Evolutionary conservation across 441 rosid species (phyloP).

Genomic region (Bruguiera hainesii): DNA sequence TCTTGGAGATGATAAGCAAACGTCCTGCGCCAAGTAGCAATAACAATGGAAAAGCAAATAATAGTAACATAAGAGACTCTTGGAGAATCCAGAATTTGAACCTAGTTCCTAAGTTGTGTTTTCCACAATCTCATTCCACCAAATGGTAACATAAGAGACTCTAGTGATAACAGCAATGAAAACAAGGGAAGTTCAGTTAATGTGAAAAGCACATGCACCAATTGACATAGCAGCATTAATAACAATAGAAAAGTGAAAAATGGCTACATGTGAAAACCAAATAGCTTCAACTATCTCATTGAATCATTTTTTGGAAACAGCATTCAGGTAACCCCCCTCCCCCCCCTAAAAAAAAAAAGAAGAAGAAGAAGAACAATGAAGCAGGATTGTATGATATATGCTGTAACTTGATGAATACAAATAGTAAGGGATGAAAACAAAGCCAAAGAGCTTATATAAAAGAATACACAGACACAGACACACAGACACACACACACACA

Average conservation of each 20-base stretch:
- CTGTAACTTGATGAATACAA: neutral
- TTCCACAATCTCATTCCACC: too few species aligned
- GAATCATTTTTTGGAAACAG: neutral
- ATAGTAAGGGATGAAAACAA: neutral
- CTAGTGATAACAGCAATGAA: too few species aligned
- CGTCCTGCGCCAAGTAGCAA: slow-evolving; percentile 54
- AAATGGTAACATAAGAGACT: too few species aligned
- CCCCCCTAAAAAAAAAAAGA: neutral
- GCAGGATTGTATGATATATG: neutral
- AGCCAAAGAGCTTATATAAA: neutral
- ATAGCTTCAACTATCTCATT: neutral
- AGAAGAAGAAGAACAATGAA: neutral
- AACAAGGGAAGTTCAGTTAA: too few species aligned
- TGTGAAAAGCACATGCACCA: too few species aligned
- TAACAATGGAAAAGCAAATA: neutral
- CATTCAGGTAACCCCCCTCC: neutral
- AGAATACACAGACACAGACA: neutral
- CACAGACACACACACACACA: too few species aligned
- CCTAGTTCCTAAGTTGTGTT: too few species aligned
- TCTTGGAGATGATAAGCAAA: slow-evolving; percentile 81
- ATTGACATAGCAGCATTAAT: too few species aligned
- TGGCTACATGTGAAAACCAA: neutral
- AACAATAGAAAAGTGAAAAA: too few species aligned
- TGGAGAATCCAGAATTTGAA: too few species aligned
- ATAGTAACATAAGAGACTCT: neutral